phyloP scores from a whole-genome alignment of 1,139 yeast species.

The Debaryomyces robertsiae region DNA sequence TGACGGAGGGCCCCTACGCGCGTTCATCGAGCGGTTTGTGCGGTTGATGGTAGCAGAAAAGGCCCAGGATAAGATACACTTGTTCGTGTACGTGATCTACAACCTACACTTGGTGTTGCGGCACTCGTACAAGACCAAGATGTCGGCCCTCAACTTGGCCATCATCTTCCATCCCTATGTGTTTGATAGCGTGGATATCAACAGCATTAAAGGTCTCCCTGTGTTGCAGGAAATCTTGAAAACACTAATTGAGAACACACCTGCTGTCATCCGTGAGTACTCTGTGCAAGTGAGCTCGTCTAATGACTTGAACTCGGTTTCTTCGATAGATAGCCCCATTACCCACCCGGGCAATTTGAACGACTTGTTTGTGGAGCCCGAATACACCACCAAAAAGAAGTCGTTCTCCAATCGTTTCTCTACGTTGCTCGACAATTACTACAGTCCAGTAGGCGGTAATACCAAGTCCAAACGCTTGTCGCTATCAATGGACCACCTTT shows the following conservation, averaged over 20 bases:
- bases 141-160: conserved; percentile 13
- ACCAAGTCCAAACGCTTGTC: conserved; percentile 8
- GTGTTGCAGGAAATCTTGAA: conserved; percentile 11
- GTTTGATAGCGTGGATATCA: conserved; percentile 8
- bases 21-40: conserved; percentile 9
- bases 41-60: conserved; percentile 7
- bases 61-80: conserved; percentile 8
- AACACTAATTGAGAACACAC: conserved; percentile 9
- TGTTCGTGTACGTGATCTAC: conserved; percentile 12
- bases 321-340: conserved; percentile 10
- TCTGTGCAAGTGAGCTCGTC: not conserved
- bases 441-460: conserved; percentile 11
- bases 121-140: conserved; percentile 11
- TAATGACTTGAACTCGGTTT: conserved; percentile 8
- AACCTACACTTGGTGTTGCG: conserved; percentile 8
- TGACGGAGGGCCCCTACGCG: conserved; percentile 6
- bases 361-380: conserved; percentile 8
- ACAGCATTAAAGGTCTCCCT: conserved; percentile 8
- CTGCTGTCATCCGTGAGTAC: conserved; percentile 6
- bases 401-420: conserved; percentile 15
- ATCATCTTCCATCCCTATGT: conserved; percentile 14
- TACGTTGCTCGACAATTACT: conserved; percentile 13
- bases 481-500: conserved; percentile 6
- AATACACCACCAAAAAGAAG: conserved; percentile 9
- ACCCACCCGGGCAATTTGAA: conserved; percentile 4